Conservation (phyloP, 1,139 yeast genomes). For the Taphrina sp. region DNA sequence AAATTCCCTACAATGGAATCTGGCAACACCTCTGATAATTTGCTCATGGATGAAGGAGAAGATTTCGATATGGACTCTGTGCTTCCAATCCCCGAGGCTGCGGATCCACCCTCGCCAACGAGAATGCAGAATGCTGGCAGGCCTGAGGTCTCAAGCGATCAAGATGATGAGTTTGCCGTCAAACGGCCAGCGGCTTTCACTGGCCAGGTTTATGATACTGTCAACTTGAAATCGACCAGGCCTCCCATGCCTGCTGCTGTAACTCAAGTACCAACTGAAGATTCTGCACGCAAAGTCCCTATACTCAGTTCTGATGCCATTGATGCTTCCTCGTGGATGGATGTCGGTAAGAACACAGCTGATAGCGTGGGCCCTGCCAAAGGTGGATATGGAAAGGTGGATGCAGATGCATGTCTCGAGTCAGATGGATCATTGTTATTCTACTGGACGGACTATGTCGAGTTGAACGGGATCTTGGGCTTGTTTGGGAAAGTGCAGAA, state of each 20-base stretch:
- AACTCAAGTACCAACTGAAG: too few species aligned
- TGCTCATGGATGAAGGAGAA: too few species aligned
- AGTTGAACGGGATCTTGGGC: conserved; percentile 64
- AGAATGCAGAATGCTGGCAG: neutral
- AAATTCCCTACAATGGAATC: neutral
- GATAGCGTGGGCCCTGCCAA: conserved; percentile 17
- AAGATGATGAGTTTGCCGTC: conserved; percentile 39
- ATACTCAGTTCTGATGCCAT: conserved; percentile 36
- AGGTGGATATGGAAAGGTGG: conserved; percentile 23
- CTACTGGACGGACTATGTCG: conserved; percentile 90
- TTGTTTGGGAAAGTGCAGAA: conserved; percentile 81
- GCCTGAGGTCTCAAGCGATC: conserved; percentile 35
- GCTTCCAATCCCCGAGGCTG: too few species aligned
- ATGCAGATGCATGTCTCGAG: conserved; percentile 38
- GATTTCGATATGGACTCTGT: too few species aligned
- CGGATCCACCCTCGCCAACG: too few species aligned
- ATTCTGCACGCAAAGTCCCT: too few species aligned
- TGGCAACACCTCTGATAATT: neutral
- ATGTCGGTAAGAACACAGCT: conserved; percentile 22
- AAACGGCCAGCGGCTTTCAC: conserved; percentile 35
- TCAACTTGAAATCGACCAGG: conserved; percentile 36
- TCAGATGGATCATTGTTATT: conserved; percentile 58
- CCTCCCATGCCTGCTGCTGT: conserved; percentile 25
- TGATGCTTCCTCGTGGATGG: conserved; percentile 34
- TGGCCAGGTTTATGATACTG: conserved; percentile 7